Base-by-base conservation (phyloP, 306 rosid genomes). In the Prunus salicina region DNA sequence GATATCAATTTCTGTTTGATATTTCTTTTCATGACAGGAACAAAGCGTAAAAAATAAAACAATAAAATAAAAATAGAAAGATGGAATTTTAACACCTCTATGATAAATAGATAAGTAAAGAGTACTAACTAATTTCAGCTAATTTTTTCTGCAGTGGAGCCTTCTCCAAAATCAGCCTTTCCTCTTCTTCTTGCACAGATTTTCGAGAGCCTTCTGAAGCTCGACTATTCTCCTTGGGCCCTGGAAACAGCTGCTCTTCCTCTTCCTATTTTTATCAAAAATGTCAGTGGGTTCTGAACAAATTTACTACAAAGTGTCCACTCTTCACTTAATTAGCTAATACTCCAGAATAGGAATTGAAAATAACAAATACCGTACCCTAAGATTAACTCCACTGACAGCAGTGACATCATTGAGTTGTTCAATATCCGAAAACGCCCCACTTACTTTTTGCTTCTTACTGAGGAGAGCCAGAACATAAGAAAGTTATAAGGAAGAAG, bases 331-430 rank as follows among this genome's bases (percentile, higher is more conserved):
- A 58, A 18, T 69, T 81, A 32, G 43, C 56, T 6, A 27, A 38
- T 65, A 14, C 24, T 64, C 65, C 6, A 51, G 12, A 28, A 46
- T 1, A 47, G 19, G 45, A 69, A 60, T 65, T 73, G 62, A 76
- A 64, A 75, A 49, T 62, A 77, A 63, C 67, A 45, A 74, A 80
- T 38, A 80, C 57, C 64, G 66, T 88, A 93, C 98, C 96, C 89
- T 84, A 73, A 91, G 95, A 79, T 91, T 93, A 77, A 94, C 95
- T 86, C 97, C 98, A 81, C 96, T 90, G 72, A 90, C 93, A 53
- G 96, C 96, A 63, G 96, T 89, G 65, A 91, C 96, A 60, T 94
- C 97, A 79, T 90, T 89, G 66, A 94, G 97, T 71, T 90, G 89
- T 60, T 87, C 96, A 69, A 91, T 84, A 78, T 91, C 96, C 55